A percentile compares a stretch with the other conserved stretches of the same genome.
phyloP scores from a whole-genome alignment of 768 basidiomycete species.

The Agaricus subrufescens region DNA sequence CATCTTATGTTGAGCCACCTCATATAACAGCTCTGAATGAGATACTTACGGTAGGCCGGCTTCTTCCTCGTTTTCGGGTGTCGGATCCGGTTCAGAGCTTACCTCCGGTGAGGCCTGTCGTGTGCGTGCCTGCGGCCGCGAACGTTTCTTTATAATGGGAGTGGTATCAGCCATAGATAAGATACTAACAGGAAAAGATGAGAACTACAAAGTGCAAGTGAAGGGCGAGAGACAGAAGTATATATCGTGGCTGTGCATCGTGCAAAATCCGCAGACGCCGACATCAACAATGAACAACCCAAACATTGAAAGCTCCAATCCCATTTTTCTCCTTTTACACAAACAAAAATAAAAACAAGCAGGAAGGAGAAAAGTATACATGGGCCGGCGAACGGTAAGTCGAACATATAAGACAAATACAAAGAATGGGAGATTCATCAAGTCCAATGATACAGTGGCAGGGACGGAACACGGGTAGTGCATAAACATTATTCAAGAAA shows the following conservation, averaged over 20 bases:
- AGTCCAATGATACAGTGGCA: conserved; percentile 4
- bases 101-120: conserved; percentile 45
- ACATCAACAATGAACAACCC: not conserved
- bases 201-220: not conserved
- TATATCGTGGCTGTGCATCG: not conserved
- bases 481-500: conserved; percentile 11
- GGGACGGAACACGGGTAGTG: not conserved
- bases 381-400: not conserved
- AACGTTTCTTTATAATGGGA: conserved; percentile 70
- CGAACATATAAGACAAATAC: conserved; percentile 9
- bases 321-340: not conserved
- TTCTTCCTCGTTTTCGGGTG: conserved; percentile 33
- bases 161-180: conserved; percentile 7
- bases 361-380: conserved; percentile 3
- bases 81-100: conserved; percentile 30
- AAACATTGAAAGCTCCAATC: not conserved
- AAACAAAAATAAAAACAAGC: not conserved
- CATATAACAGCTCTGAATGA: not conserved
- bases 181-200: conserved; percentile 13
- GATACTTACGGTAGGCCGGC: conserved; percentile 45
- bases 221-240: not conserved
- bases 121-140: conserved; percentile 54
- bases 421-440: not conserved
- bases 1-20: not conserved
- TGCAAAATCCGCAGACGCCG: not conserved